Percentiles rank a stretch among this genome's conserved stretches.
Evolutionary conservation across 2,329 filamentous ascomycete genomes (phyloP).

Genomic region (Fusarium sp.): DNA sequence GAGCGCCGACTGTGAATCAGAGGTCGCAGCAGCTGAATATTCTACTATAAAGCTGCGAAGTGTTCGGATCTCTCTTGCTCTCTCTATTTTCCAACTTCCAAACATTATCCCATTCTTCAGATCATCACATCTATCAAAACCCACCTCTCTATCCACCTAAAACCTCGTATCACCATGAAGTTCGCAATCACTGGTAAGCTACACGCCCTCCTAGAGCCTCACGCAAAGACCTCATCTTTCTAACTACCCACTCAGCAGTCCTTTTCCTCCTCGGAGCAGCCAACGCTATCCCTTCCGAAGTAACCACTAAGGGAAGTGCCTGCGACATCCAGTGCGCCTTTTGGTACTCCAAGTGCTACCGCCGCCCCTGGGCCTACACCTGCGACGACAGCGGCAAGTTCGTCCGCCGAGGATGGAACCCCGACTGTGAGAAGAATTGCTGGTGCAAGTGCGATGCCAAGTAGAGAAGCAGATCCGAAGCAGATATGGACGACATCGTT

Average conservation of each 20-base stretch:
- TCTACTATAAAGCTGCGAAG: not conserved
- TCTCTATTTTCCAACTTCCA: not conserved
- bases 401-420: constrained; percentile 9
- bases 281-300: not conserved
- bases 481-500: not conserved
- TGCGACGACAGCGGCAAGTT: constrained; percentile 11
- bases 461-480: not conserved
- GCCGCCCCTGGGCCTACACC: constrained; percentile 15
- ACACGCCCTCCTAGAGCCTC: not conserved
- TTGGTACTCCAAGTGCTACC: constrained; percentile 17
- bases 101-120: not conserved
- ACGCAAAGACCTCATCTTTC: not conserved
- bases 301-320: not conserved
- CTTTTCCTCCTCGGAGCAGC: constrained; percentile 10
- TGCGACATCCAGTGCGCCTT: constrained; percentile 11
- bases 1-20: not conserved
- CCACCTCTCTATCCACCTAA: not conserved
- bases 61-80: not conserved
- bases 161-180: constrained; percentile 2
- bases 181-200: constrained; percentile 7
- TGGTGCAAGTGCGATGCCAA: constrained; percentile 23
- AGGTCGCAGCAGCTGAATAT: not conserved
- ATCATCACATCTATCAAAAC: not conserved
- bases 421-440: constrained; percentile 17
- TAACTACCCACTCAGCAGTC: not conserved